A percentile compares a stretch with the other conserved stretches of the same genome.
Conservation (phyloP, 495 filamentous ascomycete genomes). For the Neurospora tetraspora region DNA sequence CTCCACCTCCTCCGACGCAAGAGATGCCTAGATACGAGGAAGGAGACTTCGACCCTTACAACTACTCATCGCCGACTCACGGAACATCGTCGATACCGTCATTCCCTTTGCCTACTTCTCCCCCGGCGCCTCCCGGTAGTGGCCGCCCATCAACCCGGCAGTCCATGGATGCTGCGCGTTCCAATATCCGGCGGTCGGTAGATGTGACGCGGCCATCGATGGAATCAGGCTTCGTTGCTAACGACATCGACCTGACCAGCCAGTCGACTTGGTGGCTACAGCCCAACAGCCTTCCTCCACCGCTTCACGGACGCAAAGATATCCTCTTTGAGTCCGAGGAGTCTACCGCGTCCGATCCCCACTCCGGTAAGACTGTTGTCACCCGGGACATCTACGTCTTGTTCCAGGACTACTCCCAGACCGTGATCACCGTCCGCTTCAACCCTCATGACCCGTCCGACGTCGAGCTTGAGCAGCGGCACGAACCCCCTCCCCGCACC, state of each 20-base stretch:
- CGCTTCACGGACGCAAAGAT: constrained; percentile 74
- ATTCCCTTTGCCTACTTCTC: constrained; percentile 43
- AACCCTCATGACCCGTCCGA: constrained; percentile 64
- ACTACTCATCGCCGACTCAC: constrained; percentile 43
- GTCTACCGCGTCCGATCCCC: constrained; percentile 49
- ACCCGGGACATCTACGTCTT: constrained; percentile 76
- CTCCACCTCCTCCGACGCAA: constrained; percentile 52
- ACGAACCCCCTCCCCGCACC: constrained; percentile 71
- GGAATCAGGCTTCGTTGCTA: constrained; percentile 75
- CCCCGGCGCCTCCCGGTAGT: constrained; percentile 39
- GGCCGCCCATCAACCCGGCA: constrained; percentile 42
- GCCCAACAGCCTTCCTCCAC: constrained; percentile 62
- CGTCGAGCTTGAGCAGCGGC: constrained; percentile 69
- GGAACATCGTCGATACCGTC: constrained; percentile 14
- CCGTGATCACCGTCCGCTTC: constrained; percentile 71
- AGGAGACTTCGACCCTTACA: constrained; percentile 68
- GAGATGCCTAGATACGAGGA: constrained; percentile 41
- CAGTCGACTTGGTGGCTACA: constrained; percentile 76
- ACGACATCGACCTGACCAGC: constrained; percentile 68
- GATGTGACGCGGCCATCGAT: constrained; percentile 50
- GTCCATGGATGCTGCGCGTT: constrained; percentile 60
- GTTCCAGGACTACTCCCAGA: constrained; percentile 94
- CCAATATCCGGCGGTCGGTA: constrained; percentile 54
- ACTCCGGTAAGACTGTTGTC: constrained; percentile 57
- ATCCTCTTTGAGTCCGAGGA: constrained; percentile 78